These are phyloP conservation scores for Naematelia encephala DNA, from an alignment of 768 basidiomycete genomes.

Conservation along the genomic window DNA sequence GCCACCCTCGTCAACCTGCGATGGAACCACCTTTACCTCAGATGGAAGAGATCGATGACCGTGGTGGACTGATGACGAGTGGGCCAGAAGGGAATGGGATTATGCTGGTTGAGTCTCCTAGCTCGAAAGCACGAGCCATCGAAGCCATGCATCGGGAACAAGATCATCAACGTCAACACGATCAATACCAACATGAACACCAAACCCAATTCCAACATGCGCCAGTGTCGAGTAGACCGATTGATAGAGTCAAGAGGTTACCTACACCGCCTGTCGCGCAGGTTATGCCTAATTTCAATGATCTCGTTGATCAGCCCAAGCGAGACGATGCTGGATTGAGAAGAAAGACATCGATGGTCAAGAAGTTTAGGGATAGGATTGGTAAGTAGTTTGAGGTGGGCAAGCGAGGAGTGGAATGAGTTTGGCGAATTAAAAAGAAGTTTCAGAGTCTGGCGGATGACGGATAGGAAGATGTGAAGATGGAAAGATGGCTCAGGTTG, in stretches of 20 bases:
- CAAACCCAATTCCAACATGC: neutral
- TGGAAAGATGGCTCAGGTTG: too few relatives aligned
- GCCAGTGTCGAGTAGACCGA: slow-evolving; percentile 6
- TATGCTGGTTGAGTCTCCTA: slow-evolving; percentile 15
- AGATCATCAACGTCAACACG: neutral
- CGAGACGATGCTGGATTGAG: slow-evolving; percentile 23
- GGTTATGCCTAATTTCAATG: slow-evolving; percentile 47
- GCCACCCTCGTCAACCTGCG: neutral
- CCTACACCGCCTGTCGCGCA: slow-evolving; percentile 46
- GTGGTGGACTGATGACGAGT: slow-evolving; percentile 1
- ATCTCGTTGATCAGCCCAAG: slow-evolving; percentile 17
- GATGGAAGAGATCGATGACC: slow-evolving; percentile 4
- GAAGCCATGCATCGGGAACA: neutral
- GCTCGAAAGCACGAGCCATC: slow-evolving; percentile 11
- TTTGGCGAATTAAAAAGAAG: too few relatives aligned
- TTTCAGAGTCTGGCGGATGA: too few relatives aligned
- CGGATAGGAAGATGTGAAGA: too few relatives aligned
- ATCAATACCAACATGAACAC: slow-evolving; percentile 1
- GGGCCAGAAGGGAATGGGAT: neutral
- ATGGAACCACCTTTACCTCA: neutral
- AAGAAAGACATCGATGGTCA: slow-evolving; percentile 47
- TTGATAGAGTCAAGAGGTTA: slow-evolving; percentile 29
- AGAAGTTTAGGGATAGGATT: slow-evolving; percentile 48
- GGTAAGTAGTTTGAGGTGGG: slow-evolving; percentile 24
- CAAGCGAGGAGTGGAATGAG: neutral